A percentile compares a stretch with the other conserved stretches of the same genome.
phyloP scores from a whole-genome alignment of 1,284 basidiomycete genomes.

The Cryptococcus sp. region DNA sequence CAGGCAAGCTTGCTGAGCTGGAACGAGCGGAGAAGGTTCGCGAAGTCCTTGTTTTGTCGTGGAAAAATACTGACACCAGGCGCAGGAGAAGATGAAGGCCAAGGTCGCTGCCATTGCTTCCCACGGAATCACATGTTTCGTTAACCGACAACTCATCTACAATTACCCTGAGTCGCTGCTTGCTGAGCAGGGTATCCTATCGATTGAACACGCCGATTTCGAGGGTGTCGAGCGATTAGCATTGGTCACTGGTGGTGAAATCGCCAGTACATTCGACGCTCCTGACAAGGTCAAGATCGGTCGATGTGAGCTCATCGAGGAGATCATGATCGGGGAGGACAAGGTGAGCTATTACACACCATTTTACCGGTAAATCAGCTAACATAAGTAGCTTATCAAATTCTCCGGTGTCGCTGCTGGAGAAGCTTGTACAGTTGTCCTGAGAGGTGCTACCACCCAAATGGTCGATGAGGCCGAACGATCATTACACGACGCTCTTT shows the following conservation, averaged over 20 bases:
- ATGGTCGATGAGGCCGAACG: conserved; percentile 99
- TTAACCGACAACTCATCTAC: conserved; percentile 98
- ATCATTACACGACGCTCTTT: conserved; percentile 94
- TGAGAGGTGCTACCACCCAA: conserved; percentile 93
- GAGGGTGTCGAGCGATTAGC: conserved; percentile 96
- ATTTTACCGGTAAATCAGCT: not conserved
- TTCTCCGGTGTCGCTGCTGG: conserved; percentile 98
- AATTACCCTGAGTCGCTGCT: conserved; percentile 97
- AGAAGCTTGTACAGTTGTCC: conserved; percentile 96
- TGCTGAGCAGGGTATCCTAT: conserved; percentile 89
- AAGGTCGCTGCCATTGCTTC: conserved; percentile 93
- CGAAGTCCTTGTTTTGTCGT: too few relatives aligned
- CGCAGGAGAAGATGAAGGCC: conserved; percentile 95
- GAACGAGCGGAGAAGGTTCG: conserved; percentile 85
- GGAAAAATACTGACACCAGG: too few relatives aligned
- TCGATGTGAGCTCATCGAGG: conserved; percentile 89
- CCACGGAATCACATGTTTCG: conserved; percentile 96
- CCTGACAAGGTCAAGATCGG: conserved; percentile 93
- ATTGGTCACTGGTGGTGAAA: conserved; percentile 96
- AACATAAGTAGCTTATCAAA: conserved; percentile 74
- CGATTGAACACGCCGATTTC: conserved; percentile 98
- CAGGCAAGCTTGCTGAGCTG: conserved; percentile 93
- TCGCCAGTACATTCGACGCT: conserved; percentile 90
- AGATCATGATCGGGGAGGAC: conserved; percentile 99
- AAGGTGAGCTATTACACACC: conserved; percentile 57